Conservation (phyloP, 805 yeast species). For the Ogataea nakhonphanomensis region DNA sequence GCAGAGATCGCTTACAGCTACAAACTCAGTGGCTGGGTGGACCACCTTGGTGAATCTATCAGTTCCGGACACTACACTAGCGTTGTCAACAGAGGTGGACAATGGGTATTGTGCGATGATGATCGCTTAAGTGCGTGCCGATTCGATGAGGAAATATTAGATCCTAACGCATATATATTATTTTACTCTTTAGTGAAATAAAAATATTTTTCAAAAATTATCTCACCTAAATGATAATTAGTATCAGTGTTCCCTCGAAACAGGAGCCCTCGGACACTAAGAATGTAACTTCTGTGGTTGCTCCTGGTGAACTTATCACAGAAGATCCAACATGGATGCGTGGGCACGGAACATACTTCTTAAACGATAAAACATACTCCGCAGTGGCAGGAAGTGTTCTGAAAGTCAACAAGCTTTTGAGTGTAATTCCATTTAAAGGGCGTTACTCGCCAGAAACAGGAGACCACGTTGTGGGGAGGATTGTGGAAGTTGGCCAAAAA, state of each 20-base stretch:
- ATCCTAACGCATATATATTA: slow-evolving; percentile 58
- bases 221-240: slow-evolving; percentile 25
- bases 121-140: slow-evolving; percentile 48
- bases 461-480: slow-evolving; percentile 91
- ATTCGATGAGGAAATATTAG: slow-evolving; percentile 32
- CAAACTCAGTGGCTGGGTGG: slow-evolving; percentile 58
- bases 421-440: slow-evolving; percentile 83
- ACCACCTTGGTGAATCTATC: slow-evolving; percentile 61
- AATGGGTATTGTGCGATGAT: slow-evolving; percentile 78
- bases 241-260: slow-evolving; percentile 25
- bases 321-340: slow-evolving; percentile 97
- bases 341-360: slow-evolving; percentile 92
- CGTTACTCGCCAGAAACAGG: slow-evolving; percentile 93
- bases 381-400: slow-evolving; percentile 91
- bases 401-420: slow-evolving; percentile 79
- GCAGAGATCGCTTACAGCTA: slow-evolving; percentile 37
- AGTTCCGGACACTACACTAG: slow-evolving; percentile 78
- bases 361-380: slow-evolving; percentile 72
- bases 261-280: not conserved
- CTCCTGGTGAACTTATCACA: slow-evolving; percentile 96
- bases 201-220: slow-evolving; percentile 1
- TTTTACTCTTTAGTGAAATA: slow-evolving; percentile 45
- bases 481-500: slow-evolving; percentile 88
- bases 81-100: slow-evolving; percentile 51
- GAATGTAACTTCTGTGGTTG: slow-evolving; percentile 51